Conservation (phyloP, 768 basidiomycete genomes). For the Daedaleopsis nitida region DNA sequence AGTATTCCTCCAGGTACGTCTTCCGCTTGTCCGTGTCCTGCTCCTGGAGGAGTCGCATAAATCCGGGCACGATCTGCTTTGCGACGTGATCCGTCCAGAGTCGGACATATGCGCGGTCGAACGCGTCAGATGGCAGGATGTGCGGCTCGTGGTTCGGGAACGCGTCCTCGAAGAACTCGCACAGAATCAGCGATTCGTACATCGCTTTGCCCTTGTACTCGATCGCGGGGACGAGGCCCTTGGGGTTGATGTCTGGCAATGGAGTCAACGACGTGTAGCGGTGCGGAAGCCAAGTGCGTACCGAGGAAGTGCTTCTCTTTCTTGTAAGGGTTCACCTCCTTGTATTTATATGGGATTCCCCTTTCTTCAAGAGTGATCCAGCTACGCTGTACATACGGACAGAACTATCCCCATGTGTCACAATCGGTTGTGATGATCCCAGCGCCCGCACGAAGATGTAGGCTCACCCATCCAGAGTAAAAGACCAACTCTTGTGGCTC, state of each 20-base stretch:
- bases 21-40: slow-evolving; percentile 41
- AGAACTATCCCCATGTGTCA: slow-evolving; percentile 41
- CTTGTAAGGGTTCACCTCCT: slow-evolving; percentile 71
- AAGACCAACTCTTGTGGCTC: slow-evolving; percentile 57
- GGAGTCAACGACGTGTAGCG: background rate
- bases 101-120: slow-evolving; percentile 50
- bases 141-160: slow-evolving; percentile 46
- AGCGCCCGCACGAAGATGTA: too few species aligned
- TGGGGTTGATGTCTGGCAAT: slow-evolving; percentile 57
- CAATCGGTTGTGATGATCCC: background rate
- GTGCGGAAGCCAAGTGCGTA: slow-evolving; percentile 23
- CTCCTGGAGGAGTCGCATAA: slow-evolving; percentile 42
- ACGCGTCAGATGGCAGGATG: slow-evolving; percentile 55
- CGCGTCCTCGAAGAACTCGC: slow-evolving; percentile 69
- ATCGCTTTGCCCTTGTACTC: slow-evolving; percentile 53
- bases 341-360: slow-evolving; percentile 67
- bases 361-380: slow-evolving; percentile 73
- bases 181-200: slow-evolving; percentile 65
- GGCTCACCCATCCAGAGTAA: slow-evolving; percentile 58
- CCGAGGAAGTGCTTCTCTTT: slow-evolving; percentile 61
- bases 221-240: slow-evolving; percentile 67
- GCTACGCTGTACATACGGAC: slow-evolving; percentile 58
- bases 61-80: slow-evolving; percentile 54
- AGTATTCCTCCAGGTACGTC: slow-evolving; percentile 39
- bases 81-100: slow-evolving; percentile 59